Conservation (phyloP, 768 basidiomycete species). For the Podaxis mareebaensis region DNA sequence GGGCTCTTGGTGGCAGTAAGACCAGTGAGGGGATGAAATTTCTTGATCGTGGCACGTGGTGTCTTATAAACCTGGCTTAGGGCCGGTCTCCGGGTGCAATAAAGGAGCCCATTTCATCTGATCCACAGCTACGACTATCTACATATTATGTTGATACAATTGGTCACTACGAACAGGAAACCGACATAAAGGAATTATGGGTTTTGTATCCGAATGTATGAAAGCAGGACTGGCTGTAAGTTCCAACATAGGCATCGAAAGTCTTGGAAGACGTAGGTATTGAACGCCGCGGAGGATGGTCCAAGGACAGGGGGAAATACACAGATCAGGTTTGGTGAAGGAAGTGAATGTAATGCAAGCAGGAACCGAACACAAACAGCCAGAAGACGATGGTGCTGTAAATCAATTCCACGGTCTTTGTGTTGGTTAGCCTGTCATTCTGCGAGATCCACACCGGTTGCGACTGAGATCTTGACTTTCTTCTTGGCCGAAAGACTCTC, state of each 20-base stretch:
- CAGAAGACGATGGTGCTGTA: neutral
- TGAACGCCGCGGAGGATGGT: too few species aligned
- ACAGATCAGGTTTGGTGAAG: neutral
- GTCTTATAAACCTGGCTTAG: slow-evolving; percentile 11
- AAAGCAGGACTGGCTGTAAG: too few species aligned
- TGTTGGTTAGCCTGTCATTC: slow-evolving; percentile 41
- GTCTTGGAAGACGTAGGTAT: too few species aligned
- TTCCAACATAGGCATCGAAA: too few species aligned
- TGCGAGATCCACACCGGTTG: slow-evolving; percentile 69
- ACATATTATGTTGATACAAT: too few species aligned
- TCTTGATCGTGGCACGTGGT: neutral
- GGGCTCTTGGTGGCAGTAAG: slow-evolving; percentile 36
- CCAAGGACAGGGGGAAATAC: too few species aligned
- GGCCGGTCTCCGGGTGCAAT: slow-evolving; percentile 12
- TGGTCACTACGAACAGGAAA: too few species aligned
- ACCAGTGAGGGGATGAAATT: slow-evolving; percentile 45
- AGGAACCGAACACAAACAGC: neutral
- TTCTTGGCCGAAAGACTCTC: slow-evolving; percentile 41
- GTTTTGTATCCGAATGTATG: too few species aligned
- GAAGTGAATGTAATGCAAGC: neutral
- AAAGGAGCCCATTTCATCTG: neutral
- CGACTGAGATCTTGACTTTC: slow-evolving; percentile 74
- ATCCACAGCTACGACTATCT: too few species aligned
- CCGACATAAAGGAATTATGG: too few species aligned
- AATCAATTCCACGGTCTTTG: neutral